A percentile compares a stretch with the other conserved stretches of the same genome.
These are phyloP conservation scores for Erigeron canadensis DNA, from an alignment of 129 eudicot genomes.

Conservation along the genomic window DNA sequence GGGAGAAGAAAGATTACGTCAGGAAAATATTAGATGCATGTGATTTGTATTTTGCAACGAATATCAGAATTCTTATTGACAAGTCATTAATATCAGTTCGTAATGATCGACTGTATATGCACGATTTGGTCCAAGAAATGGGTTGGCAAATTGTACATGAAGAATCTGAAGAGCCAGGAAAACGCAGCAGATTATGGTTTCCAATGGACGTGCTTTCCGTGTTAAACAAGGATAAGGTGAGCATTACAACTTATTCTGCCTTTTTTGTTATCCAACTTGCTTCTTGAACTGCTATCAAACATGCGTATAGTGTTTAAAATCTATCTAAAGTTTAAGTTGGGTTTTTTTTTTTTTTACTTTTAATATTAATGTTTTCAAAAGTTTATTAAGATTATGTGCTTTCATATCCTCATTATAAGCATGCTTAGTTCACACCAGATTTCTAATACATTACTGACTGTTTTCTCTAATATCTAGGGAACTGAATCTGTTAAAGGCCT, in stretches of 20 bases:
- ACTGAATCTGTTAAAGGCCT: slow-evolving; percentile 34
- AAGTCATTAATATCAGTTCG: slow-evolving; percentile 27
- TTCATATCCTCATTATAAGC: too few species aligned
- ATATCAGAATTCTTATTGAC: slow-evolving; percentile 38
- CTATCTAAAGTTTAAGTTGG: too few species aligned
- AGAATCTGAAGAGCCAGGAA: slow-evolving; percentile 27
- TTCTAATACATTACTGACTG: too few species aligned
- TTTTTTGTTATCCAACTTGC: slow-evolving; percentile 2
- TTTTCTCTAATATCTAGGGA: slow-evolving; percentile 25
- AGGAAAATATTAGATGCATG: slow-evolving; percentile 29
- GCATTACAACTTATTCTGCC: background rate
- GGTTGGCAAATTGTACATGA: slow-evolving; percentile 42
- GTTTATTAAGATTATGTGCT: too few species aligned
- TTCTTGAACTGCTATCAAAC: too few species aligned
- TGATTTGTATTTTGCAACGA: slow-evolving; percentile 30
- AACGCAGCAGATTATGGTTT: slow-evolving; percentile 39
- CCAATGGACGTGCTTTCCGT: slow-evolving; percentile 32
- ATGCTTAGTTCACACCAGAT: too few species aligned
- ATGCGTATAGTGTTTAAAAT: too few species aligned
- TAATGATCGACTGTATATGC: slow-evolving; percentile 24
- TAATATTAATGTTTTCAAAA: too few species aligned
- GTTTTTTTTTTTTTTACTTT: too few species aligned
- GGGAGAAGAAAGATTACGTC: slow-evolving; percentile 29
- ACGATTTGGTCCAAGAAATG: slow-evolving; percentile 49
- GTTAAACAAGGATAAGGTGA: slow-evolving; percentile 31